phyloP scores from a whole-genome alignment of 1,284 basidiomycete species.

The Malassezia globosa region DNA sequence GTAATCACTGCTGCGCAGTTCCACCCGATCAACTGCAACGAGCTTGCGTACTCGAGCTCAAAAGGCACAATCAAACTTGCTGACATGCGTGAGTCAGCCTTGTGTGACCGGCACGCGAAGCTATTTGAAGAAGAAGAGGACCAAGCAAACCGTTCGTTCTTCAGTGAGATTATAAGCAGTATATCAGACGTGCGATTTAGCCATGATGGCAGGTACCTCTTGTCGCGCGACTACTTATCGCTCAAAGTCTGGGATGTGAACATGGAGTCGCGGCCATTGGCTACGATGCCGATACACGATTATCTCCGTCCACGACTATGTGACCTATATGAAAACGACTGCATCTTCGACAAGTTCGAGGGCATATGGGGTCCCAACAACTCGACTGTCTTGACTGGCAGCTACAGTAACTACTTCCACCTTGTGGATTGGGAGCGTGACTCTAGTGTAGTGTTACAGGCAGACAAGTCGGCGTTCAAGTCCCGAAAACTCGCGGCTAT shows the following conservation, averaged over 20 bases:
- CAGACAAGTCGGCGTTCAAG: slow-evolving; percentile 99
- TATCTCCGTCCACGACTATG: slow-evolving; percentile 94
- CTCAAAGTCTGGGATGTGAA: slow-evolving; percentile 99
- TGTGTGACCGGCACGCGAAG: slow-evolving; percentile 94
- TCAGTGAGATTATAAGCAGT: slow-evolving; percentile 99
- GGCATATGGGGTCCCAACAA: slow-evolving; percentile 44
- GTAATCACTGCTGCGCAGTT: slow-evolving; percentile 99
- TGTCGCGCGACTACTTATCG: slow-evolving; percentile 92
- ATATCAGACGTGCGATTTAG: slow-evolving; percentile 99
- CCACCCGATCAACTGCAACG: slow-evolving; percentile 91
- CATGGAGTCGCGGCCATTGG: slow-evolving; percentile 92
- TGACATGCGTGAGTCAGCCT: slow-evolving; percentile 97
- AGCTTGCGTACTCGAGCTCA: slow-evolving; percentile 99
- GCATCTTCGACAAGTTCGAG: slow-evolving; percentile 98
- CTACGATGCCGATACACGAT: slow-evolving; percentile 97
- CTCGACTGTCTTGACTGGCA: slow-evolving; percentile 59
- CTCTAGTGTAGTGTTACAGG: slow-evolving; percentile 86
- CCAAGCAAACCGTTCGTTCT: slow-evolving; percentile 92
- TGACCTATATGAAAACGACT: slow-evolving; percentile 98
- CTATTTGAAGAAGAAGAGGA: slow-evolving; percentile 73
- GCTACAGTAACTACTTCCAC: slow-evolving; percentile 99
- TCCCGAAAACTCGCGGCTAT: slow-evolving; percentile 72
- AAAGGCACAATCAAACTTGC: slow-evolving; percentile 99
- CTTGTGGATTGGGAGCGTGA: slow-evolving; percentile 89
- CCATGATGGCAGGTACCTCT: slow-evolving; percentile 87